Base-by-base conservation (phyloP, 208 protist genomes). In the Trypanosoma avium region DNA sequence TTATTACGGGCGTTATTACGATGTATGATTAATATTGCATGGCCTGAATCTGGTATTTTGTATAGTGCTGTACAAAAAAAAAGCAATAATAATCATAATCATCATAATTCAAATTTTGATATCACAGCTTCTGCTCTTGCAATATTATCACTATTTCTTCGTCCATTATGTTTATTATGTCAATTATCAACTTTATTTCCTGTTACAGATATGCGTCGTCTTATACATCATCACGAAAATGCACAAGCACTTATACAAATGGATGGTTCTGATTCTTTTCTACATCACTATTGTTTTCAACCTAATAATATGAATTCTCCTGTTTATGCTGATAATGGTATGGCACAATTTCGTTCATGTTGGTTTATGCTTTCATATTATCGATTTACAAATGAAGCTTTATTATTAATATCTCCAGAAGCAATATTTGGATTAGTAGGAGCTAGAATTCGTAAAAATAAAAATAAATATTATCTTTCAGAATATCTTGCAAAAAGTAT, bases 361-460 rank as follows among this genome's bases (percentile, higher is more conserved):
- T 94, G 88, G 88, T 63, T 94, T 52, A 79, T 94, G 73, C 53
- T 91, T 15, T 78, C 80, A 22, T 81, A 88, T 76, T 94, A 94
- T 72, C 75, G 79, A 32, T 84, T 89, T 58, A 84, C 82, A 15
- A 55, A 53, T 17, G 81, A 92, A 53, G 73, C 82, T 52, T 57
- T 92, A 0, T 22, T 50, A 15, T n/a, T 57, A 19, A 52, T 49
- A 7, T 30, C 29, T n/a, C 3, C 42, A 9, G 43, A 32, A 27
- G 56, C n/a, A 7, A 38, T n/a, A 22, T 5, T 8, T 3, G 4
- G 47, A 6, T 10, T 21, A 24, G 22, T 22, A 9, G n/a, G n/a
- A n/a, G n/a, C n/a, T n/a, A n/a, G n/a, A n/a, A n/a, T n/a, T n/a
- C n/a, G n/a, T n/a, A n/a, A n/a, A n/a, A n/a, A n/a, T n/a, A n/a